These are phyloP conservation scores for Jackrogersella multiformis DNA, from an alignment of 495 filamentous ascomycete species.

Conservation along the genomic window DNA sequence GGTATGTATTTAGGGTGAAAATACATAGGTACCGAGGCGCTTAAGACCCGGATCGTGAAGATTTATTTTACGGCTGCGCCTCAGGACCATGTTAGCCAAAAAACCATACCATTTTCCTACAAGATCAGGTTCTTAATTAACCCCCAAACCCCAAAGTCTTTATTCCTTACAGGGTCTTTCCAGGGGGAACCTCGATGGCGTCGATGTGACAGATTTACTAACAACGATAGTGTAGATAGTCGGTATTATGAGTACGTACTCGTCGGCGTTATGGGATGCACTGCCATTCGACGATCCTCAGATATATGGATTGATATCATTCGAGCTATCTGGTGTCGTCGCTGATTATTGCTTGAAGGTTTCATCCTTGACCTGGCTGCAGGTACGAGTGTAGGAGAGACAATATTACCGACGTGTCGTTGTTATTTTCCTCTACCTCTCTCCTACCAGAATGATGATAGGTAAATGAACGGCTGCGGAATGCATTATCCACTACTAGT, in stretches of 20 bases:
- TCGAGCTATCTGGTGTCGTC: slow-evolving; percentile 12
- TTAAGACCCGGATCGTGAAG: slow-evolving; percentile 8
- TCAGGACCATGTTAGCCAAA: slow-evolving; percentile 15
- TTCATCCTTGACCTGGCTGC: slow-evolving; percentile 16
- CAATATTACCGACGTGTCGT: slow-evolving; percentile 28
- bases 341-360: slow-evolving; percentile 3
- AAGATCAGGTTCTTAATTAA: slow-evolving; percentile 14
- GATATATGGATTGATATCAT: slow-evolving; percentile 34
- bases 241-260: slow-evolving; percentile 35
- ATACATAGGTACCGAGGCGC: slow-evolving; percentile 21
- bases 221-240: not conserved
- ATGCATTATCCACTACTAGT: slow-evolving; percentile 29
- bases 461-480: slow-evolving; percentile 12
- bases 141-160: slow-evolving; percentile 15
- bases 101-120: not conserved
- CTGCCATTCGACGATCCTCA: slow-evolving; percentile 33
- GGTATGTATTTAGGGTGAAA: slow-evolving; percentile 6
- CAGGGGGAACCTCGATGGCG: not conserved
- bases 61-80: slow-evolving; percentile 15
- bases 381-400: slow-evolving; percentile 9
- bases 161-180: not conserved
- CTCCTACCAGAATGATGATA: slow-evolving; percentile 16
- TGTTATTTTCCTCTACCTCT: slow-evolving; percentile 7
- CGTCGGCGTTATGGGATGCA: slow-evolving; percentile 3
- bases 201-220: slow-evolving; percentile 10